Percentiles rank a stretch among this genome's conserved stretches.
These are phyloP conservation scores for Podaxis carcinomalis DNA, from an alignment of 768 basidiomycete species.

Conservation along the genomic window DNA sequence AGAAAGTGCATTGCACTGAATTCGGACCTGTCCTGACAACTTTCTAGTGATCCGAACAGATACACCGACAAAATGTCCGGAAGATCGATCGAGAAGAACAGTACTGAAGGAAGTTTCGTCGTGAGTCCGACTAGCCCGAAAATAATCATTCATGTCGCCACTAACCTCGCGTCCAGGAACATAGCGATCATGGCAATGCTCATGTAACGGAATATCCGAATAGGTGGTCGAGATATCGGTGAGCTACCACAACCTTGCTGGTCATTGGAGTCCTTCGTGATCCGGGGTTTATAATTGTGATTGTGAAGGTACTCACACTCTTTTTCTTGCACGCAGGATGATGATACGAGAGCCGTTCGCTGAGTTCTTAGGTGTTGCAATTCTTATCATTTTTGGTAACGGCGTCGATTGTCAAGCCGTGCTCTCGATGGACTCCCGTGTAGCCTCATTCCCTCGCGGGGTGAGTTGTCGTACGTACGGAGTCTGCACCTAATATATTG, in stretches of 20 bases:
- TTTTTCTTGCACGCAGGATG: not conserved
- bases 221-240: slow-evolving; percentile 55
- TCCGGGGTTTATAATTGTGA: not conserved
- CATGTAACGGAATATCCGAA: slow-evolving; percentile 41
- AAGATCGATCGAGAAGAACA: slow-evolving; percentile 4
- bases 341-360: slow-evolving; percentile 54
- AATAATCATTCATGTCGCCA: not conserved
- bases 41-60: not conserved
- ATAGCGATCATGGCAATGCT: slow-evolving; percentile 18
- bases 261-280: not conserved
- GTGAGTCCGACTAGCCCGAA: not conserved
- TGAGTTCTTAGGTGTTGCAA: slow-evolving; percentile 57
- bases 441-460: slow-evolving; percentile 48
- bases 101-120: not conserved
- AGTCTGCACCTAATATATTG: not conserved
- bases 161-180: slow-evolving; percentile 4
- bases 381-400: slow-evolving; percentile 56
- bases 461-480: slow-evolving; percentile 26
- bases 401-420: slow-evolving; percentile 56
- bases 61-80: slow-evolving; percentile 3
- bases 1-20: not conserved
- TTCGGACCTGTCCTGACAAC: not conserved
- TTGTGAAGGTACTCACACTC: not conserved
- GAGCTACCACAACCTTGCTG: slow-evolving; percentile 11
- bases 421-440: slow-evolving; percentile 40